phyloP scores from a whole-genome alignment of 2,329 filamentous ascomycete genomes.

The Stenocarpella maydis region DNA sequence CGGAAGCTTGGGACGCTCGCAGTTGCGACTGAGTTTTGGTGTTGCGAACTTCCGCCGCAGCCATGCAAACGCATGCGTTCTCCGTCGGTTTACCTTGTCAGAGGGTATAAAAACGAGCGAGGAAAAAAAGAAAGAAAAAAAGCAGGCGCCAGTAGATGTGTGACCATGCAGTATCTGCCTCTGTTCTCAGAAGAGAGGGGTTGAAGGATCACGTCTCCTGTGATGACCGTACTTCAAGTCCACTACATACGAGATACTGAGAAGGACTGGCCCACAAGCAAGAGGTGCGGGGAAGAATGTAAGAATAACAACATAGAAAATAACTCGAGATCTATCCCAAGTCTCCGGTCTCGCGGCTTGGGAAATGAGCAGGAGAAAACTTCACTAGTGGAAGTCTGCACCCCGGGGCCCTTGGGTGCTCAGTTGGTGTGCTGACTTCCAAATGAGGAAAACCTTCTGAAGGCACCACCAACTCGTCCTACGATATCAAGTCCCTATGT shows the following conservation, averaged over 20 bases:
- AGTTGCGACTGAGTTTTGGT: background rate
- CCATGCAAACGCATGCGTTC: background rate
- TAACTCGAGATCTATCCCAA: background rate
- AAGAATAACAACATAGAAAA: too few relatives aligned
- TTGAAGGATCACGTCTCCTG: background rate
- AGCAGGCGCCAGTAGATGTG: background rate
- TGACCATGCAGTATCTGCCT: background rate
- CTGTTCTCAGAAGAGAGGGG: background rate
- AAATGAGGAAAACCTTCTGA: background rate
- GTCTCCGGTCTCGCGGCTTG: background rate
- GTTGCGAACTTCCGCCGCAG: background rate
- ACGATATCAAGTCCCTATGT: background rate
- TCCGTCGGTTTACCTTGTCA: background rate
- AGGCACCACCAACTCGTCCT: background rate
- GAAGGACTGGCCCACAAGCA: background rate
- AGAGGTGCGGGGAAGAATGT: background rate
- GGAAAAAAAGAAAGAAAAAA: too few relatives aligned
- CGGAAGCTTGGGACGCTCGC: background rate
- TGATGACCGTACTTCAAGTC: background rate
- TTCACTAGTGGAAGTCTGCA: slow-evolving; percentile 3
- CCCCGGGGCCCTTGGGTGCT: too few relatives aligned
- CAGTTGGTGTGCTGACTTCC: too few relatives aligned
- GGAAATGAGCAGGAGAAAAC: slow-evolving; percentile 16
- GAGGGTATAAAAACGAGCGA: background rate
- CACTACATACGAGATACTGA: background rate